Conservation (phyloP, 2,329 filamentous ascomycete genomes). For the Fusarium acutatum region DNA sequence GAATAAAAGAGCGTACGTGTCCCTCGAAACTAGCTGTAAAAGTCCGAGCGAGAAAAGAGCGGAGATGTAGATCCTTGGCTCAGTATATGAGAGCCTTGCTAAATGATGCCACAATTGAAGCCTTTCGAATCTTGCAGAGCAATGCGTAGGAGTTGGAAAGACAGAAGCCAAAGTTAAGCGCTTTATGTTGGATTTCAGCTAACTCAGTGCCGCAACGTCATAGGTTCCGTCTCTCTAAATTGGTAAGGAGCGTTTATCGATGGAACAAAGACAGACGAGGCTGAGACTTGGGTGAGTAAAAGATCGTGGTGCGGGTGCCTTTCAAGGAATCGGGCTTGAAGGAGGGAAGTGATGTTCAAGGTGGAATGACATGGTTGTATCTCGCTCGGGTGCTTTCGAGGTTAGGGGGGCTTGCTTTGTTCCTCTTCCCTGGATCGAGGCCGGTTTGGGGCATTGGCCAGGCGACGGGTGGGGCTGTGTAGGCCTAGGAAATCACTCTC, state of each 20-base stretch:
- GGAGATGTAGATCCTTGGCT: slow-evolving; percentile 13
- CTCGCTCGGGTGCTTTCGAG: slow-evolving; percentile 20
- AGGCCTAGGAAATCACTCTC: background rate
- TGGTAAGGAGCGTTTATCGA: slow-evolving; percentile 19
- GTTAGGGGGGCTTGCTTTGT: slow-evolving; percentile 35
- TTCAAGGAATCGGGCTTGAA: slow-evolving; percentile 33
- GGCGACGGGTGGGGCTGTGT: slow-evolving; percentile 43
- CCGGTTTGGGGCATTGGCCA: slow-evolving; percentile 42
- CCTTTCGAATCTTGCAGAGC: background rate
- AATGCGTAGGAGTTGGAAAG: background rate
- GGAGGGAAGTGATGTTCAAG: slow-evolving; percentile 39
- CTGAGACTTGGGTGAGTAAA: slow-evolving; percentile 22
- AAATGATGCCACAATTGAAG: background rate
- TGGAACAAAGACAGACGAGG: slow-evolving; percentile 18
- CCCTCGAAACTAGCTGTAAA: slow-evolving; percentile 19
- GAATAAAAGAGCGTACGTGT: slow-evolving; percentile 37
- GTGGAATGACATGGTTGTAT: slow-evolving; percentile 41
- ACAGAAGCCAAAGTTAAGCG: slow-evolving; percentile 18
- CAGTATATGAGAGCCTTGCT: background rate
- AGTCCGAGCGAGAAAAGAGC: slow-evolving; percentile 23
- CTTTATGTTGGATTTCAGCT: slow-evolving; percentile 35
- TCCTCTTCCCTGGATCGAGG: slow-evolving; percentile 33
- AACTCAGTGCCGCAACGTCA: slow-evolving; percentile 40
- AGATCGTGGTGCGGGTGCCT: slow-evolving; percentile 1
- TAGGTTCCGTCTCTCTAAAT: slow-evolving; percentile 18